phyloP scores from a whole-genome alignment of 768 basidiomycete species.

The Chalciporus sphaerocephalus region DNA sequence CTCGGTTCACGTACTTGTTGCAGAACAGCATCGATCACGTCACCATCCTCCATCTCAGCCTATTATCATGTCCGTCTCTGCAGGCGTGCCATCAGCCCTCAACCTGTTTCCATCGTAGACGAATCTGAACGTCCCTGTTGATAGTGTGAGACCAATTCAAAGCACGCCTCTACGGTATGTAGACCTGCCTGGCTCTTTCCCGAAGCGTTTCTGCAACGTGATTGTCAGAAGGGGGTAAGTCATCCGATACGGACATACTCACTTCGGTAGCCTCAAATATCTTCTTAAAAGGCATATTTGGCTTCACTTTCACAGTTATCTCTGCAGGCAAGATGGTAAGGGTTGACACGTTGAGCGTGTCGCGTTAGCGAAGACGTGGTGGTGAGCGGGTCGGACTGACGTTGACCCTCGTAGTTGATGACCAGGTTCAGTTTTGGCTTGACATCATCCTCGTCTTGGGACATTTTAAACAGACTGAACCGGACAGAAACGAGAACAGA shows the following conservation, averaged over 20 bases:
- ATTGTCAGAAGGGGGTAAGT: background rate
- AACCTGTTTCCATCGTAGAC: conserved; percentile 52
- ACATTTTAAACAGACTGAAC: conserved; percentile 16
- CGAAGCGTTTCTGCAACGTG: conserved; percentile 49
- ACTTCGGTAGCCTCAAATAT: conserved; percentile 69
- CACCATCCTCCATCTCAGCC: conserved; percentile 58
- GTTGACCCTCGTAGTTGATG: conserved; percentile 50
- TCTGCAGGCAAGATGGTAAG: conserved; percentile 33
- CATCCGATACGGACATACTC: conserved; percentile 11
- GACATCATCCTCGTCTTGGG: conserved; percentile 44
- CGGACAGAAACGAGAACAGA: background rate
- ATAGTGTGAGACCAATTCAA: background rate
- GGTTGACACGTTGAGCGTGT: background rate
- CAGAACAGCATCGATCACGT: conserved; percentile 56
- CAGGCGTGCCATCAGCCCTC: conserved; percentile 47
- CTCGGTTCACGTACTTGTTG: conserved; percentile 43
- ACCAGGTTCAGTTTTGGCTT: conserved; percentile 70
- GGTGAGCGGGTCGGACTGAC: conserved; percentile 32
- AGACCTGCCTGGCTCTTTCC: conserved; percentile 48
- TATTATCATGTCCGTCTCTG: conserved; percentile 27
- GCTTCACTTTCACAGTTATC: conserved; percentile 64
- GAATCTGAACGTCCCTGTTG: conserved; percentile 60
- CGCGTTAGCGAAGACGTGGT: background rate
- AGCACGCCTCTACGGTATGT: background rate
- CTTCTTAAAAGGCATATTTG: conserved; percentile 59